These are phyloP conservation scores for Hericium rajendrae DNA, from an alignment of 768 basidiomycete species.

Conservation along the genomic window DNA sequence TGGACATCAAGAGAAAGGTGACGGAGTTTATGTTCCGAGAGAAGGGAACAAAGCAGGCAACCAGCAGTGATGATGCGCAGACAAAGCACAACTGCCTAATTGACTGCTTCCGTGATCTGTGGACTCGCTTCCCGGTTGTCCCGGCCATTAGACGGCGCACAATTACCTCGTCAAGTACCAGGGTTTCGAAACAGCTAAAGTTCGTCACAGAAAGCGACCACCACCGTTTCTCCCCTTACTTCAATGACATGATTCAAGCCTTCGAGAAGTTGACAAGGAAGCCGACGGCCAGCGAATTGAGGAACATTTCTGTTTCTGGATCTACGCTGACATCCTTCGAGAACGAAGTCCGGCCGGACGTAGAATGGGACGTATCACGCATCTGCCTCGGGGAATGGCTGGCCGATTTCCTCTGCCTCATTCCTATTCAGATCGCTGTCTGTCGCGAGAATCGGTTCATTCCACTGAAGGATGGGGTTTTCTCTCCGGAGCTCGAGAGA, in stretches of 20 bases:
- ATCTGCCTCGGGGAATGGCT: conserved; percentile 52
- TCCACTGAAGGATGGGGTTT: conserved; percentile 49
- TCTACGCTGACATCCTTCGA: no score
- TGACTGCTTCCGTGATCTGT: conserved; percentile 46
- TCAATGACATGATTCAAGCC: conserved; percentile 31
- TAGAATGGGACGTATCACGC: conserved; percentile 22
- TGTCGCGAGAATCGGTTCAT: conserved; percentile 51
- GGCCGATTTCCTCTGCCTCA: conserved; percentile 48
- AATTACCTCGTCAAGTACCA: conserved; percentile 24
- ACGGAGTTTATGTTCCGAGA: conserved; percentile 49
- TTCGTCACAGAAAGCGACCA: conserved; percentile 35
- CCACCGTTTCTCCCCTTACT: conserved; percentile 31
- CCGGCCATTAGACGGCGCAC: conserved; percentile 41
- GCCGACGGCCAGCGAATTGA: conserved; percentile 37
- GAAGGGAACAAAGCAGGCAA: conserved; percentile 21
- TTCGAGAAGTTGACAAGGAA: conserved; percentile 46
- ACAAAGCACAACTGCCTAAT: conserved; percentile 41
- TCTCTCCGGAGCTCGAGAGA: conserved; percentile 39
- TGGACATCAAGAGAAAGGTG: conserved; percentile 45
- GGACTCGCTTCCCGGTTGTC: conserved; percentile 52
- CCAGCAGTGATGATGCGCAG: conserved; percentile 7
- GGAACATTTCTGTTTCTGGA: conserved; percentile 17
- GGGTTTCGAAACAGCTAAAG: conserved; percentile 26
- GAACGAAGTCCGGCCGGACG: neutral
- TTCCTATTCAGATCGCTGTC: conserved; percentile 55